Conservation (phyloP, 176 grass and related monocot genomes). For the Triticum dicoccoides region DNA sequence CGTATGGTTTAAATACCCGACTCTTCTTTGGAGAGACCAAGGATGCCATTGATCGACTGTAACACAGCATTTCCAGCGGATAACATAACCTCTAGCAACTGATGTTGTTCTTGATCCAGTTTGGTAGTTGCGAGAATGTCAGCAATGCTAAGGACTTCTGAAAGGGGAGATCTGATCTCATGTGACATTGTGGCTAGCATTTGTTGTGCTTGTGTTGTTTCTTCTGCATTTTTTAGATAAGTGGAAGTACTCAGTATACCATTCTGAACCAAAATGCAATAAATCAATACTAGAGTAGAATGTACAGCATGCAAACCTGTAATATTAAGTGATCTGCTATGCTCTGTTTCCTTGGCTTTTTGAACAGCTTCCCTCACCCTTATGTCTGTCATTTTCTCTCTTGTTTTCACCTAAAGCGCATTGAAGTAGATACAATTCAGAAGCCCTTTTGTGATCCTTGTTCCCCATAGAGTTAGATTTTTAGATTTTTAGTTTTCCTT, state of each 20-base stretch:
- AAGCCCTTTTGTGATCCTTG: background rate
- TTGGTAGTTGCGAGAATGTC: conserved; percentile 71
- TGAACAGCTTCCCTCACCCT: conserved; percentile 76
- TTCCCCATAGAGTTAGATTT: too few relatives aligned
- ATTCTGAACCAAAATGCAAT: background rate
- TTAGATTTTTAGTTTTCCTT: too few relatives aligned
- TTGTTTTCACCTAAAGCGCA: conserved; percentile 51
- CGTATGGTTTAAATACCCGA: conserved; percentile 58
- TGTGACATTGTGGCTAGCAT: conserved; percentile 84
- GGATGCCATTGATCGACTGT: conserved; percentile 75
- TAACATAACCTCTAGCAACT: conserved; percentile 77
- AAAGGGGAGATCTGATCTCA: conserved; percentile 87
- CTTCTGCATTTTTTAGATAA: conserved; percentile 48
- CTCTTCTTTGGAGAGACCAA: conserved; percentile 80
- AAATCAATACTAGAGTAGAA: background rate
- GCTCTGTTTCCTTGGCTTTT: conserved; percentile 88
- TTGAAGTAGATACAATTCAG: conserved; percentile 19
- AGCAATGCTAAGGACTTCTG: conserved; percentile 77
- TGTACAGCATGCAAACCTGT: conserved; percentile 51
- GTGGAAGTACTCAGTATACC: conserved; percentile 1
- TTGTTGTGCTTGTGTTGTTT: conserved; percentile 81
- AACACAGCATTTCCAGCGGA: conserved; percentile 86
- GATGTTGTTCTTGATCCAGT: conserved; percentile 67
- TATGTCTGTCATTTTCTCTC: conserved; percentile 76
- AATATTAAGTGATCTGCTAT: conserved; percentile 69